Percentiles rank a stretch among this genome's conserved stretches.
Evolutionary conservation across 1,139 yeast genomes (phyloP).

Genomic region (Nakaseomyces kungkrabaensis): DNA sequence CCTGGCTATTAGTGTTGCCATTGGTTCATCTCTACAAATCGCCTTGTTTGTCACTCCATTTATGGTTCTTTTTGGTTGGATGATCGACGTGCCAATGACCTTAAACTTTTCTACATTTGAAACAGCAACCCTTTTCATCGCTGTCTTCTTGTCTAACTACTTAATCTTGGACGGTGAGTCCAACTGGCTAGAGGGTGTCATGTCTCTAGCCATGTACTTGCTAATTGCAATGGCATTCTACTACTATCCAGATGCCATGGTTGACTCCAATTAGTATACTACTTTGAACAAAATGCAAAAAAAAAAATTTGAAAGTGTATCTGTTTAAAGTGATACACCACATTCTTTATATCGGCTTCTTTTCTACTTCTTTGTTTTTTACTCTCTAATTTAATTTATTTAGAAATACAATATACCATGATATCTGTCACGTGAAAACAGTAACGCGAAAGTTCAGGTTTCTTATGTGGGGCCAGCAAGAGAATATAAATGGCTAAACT

Average conservation of each 20-base stretch:
- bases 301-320: no score
- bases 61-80: constrained; percentile 89
- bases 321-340: no score
- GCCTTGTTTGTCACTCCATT: constrained; percentile 93
- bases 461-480: no score
- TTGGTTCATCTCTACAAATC: constrained; percentile 93
- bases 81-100: constrained; percentile 83
- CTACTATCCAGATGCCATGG: constrained; percentile 38
- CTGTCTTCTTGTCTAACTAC: constrained; percentile 81
- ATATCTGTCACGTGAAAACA: background rate
- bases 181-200: constrained; percentile 93
- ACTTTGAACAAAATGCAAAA: no score
- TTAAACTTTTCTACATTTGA: constrained; percentile 87
- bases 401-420: background rate
- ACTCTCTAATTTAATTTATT: background rate
- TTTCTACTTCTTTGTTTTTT: no score
- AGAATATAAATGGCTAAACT: background rate
- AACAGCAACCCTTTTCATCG: constrained; percentile 79
- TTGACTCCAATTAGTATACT: background rate
- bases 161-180: constrained; percentile 88
- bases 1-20: constrained; percentile 91
- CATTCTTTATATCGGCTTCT: no score
- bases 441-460: background rate
- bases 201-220: constrained; percentile 77
- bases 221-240: constrained; percentile 84